These are phyloP conservation scores for Cantharellus cinnabarinus DNA, from an alignment of 768 basidiomycete genomes.

Conservation along the genomic window DNA sequence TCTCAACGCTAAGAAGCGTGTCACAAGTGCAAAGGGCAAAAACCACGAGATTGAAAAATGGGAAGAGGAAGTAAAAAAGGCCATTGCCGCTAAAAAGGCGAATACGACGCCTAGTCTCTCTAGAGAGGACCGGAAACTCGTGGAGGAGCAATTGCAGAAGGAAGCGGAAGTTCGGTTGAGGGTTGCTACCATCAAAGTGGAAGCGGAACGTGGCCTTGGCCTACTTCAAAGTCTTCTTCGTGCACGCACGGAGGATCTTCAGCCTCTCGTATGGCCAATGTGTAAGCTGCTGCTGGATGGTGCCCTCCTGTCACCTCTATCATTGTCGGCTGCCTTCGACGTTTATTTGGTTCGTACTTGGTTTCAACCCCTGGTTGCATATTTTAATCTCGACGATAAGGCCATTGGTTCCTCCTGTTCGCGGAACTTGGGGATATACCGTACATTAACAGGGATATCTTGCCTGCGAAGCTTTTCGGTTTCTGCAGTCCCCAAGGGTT, in stretches of 20 bases:
- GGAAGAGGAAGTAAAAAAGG: constrained; percentile 84
- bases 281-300: constrained; percentile 43
- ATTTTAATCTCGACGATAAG: constrained; percentile 23
- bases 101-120: constrained; percentile 31
- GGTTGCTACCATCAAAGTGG: constrained; percentile 33
- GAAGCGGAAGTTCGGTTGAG: constrained; percentile 47
- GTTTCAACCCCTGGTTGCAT: not conserved
- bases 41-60: constrained; percentile 79
- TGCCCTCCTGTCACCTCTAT: constrained; percentile 38
- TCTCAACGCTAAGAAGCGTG: constrained; percentile 36
- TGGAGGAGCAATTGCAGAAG: constrained; percentile 64
- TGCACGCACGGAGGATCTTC: constrained; percentile 31
- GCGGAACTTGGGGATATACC: constrained; percentile 44
- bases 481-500: constrained; percentile 45
- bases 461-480: constrained; percentile 55
- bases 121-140: constrained; percentile 69
- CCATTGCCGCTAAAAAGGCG: constrained; percentile 60
- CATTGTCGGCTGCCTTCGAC: constrained; percentile 41
- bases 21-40: constrained; percentile 50
- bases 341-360: constrained; percentile 27
- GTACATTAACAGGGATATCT: constrained; percentile 63
- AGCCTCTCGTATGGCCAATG: constrained; percentile 34
- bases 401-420: constrained; percentile 45
- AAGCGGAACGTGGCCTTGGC: constrained; percentile 44
- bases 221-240: constrained; percentile 44